Evolutionary conservation across 352 stramenopile genomes (phyloP), one percentile per base, ranked within the genome.

Genomic region (Globisporangium alternatum): DNA sequence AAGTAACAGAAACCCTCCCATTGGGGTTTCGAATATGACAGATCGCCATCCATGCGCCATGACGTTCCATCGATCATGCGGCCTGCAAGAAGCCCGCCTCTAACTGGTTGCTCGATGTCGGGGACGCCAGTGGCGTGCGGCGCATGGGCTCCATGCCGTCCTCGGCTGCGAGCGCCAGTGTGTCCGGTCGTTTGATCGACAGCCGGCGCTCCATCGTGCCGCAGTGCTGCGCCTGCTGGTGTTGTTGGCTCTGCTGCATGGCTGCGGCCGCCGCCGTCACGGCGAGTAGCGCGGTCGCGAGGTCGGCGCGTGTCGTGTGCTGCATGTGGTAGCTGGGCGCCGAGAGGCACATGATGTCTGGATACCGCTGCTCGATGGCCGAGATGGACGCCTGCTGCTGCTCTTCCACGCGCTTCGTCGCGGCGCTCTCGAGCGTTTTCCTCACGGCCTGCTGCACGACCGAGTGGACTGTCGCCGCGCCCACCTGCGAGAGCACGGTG

Each of bases 281-380:
- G 10, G 62, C 62, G 2, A 67, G 22, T 21, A 67, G 33, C 37
- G 54, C 62, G 7, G 53, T 67, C 28, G 62, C 62, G 33, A 67
- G 54, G 25, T 67, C 62, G 2, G 62, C 56, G 54, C 62, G 62
- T 25, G 54, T 62, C 31, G 62, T 62, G 53, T 47, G 33, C 25
- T 56, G 62, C 35, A 49, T 13, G 37, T 41, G 35, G 35, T 67
- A 67, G 15, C 17, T 54, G 17, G 64, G 56, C 21, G 58, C 51
- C 10, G 69, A 66, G 22, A 90, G 65, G 52, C 82, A 91, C 39
- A 81, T 77, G 58, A 91, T 87, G 60, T 91, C 82, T 28, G 82
- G 82, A 57, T 89, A 89, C 53, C 60, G 69, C 66, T 81, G 71
- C 44, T 80, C 62, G 48, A 91, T 90, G 9, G 78, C 56, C 25